Percentiles rank a stretch among this genome's conserved stretches.
Conservation (phyloP, 2,329 filamentous ascomycete genomes). For the Trichophyton schoenleinii region DNA sequence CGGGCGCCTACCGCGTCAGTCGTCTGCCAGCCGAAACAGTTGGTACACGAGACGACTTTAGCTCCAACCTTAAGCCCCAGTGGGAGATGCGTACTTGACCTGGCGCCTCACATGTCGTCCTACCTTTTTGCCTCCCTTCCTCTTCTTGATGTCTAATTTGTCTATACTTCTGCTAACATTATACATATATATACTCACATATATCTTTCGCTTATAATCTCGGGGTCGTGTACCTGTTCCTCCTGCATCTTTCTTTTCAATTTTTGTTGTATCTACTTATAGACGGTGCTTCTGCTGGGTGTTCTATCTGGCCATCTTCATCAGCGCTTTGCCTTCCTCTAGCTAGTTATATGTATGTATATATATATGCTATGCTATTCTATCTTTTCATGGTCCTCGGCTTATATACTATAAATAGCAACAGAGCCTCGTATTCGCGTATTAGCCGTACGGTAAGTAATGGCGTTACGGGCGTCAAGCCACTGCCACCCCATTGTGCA, state of each 20-base stretch:
- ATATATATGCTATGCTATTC: neutral
- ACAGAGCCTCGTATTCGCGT: neutral
- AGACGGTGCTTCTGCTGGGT: neutral
- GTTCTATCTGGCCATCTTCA: neutral
- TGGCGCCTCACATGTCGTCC: too few species aligned
- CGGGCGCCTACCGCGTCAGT: conserved; percentile 75
- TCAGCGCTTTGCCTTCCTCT: neutral
- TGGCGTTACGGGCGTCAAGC: neutral
- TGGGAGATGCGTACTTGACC: conserved; percentile 37
- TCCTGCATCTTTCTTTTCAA: neutral
- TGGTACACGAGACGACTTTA: conserved; percentile 59
- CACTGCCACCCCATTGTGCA: neutral
- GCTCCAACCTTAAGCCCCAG: conserved; percentile 43
- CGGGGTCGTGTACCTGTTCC: neutral
- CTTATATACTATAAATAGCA: conserved; percentile 4
- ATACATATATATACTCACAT: neutral
- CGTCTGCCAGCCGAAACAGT: conserved; percentile 70
- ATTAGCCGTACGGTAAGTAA: neutral
- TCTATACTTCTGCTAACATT: conserved; percentile 1
- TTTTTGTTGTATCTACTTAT: neutral
- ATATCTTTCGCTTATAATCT: neutral
- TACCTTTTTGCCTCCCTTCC: neutral
- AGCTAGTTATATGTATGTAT: too few species aligned
- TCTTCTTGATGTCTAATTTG: neutral
- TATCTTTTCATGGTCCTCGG: conserved; percentile 3